Evolutionary conservation across 305 asterid genomes (phyloP).

Genomic region (Salvia sclarea): DNA sequence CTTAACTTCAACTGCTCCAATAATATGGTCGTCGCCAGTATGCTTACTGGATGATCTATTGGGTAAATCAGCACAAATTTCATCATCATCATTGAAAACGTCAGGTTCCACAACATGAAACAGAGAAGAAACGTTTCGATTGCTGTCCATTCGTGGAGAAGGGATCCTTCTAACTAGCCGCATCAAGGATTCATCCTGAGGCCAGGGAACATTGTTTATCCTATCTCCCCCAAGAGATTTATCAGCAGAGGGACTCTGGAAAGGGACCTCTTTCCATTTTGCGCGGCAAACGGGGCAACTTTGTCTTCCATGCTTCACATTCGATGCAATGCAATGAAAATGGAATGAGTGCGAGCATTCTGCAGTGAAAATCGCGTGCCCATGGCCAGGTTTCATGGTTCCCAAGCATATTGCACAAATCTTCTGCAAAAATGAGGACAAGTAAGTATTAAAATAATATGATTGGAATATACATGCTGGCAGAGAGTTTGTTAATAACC

Average conservation of each 20-base stretch:
- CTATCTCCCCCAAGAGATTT: slow-evolving; percentile 41
- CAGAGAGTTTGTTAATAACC: background rate
- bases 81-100: slow-evolving; percentile 75
- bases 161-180: slow-evolving; percentile 45
- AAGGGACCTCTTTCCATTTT: slow-evolving; percentile 86
- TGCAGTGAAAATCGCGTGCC: slow-evolving; percentile 91
- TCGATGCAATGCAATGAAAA: slow-evolving; percentile 80
- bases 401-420: slow-evolving; percentile 80
- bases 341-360: slow-evolving; percentile 93
- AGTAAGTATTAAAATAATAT: background rate
- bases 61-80: slow-evolving; percentile 38
- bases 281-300: slow-evolving; percentile 88
- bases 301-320: slow-evolving; percentile 80
- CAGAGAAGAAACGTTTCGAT: slow-evolving; percentile 33
- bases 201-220: slow-evolving; percentile 35
- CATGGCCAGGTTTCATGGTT: slow-evolving; percentile 67
- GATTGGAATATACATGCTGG: background rate
- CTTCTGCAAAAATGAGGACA: slow-evolving; percentile 46
- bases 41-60: slow-evolving; percentile 26
- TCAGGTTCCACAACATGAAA: slow-evolving; percentile 51
- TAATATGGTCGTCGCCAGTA: slow-evolving; percentile 20
- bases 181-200: slow-evolving; percentile 50
- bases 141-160: slow-evolving; percentile 40
- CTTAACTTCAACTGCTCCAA: slow-evolving; percentile 47
- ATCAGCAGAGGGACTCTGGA: slow-evolving; percentile 48